Evolutionary conservation across 108 stramenopile species (phyloP), one percentile per base, ranked within the genome.

Genomic region (Skeletonema costatum): DNA sequence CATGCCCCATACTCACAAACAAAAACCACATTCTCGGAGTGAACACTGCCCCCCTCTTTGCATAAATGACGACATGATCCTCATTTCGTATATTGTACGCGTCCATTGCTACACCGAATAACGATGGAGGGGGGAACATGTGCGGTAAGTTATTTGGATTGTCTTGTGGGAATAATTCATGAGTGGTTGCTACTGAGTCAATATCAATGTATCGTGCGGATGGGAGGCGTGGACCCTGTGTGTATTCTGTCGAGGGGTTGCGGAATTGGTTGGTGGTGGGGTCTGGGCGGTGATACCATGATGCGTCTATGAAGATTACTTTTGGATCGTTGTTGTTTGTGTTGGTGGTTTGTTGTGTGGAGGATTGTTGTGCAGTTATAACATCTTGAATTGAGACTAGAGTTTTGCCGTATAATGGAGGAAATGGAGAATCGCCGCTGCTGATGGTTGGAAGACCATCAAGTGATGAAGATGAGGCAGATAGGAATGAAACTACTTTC

Each of bases 51-150:
- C 88, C 66, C 71, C 67, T 32, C 66, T 39, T 85, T 29, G 88
- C 93, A 62, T 94, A 94, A 13, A 94, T 74, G 38, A 94, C 80
- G 0, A 94, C 21, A 68, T 89, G 85, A 80, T 89, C 87, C 16
- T 66, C 60, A 32, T 82, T 84, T 10, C 38, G 25, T 35, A 89
- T 81, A 25, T 75, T 70, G 76, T 88, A 82, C 50, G 85, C 87
- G 88, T 94, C 90, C 93, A 94, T 94, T 58, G 82, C 85, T 14
- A 89, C 75, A 29, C 65, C 72, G 51, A 90, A 92, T 7, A 94
- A 50, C 17, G 69, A 13, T 42, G 73, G 58, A 2, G 84, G 59
- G n/a, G 93, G 93, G 86, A 92, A 90, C 93, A 94, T 94, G 78
- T 94, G 93, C 3, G 83, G 85, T 31, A 90, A 73, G 19, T 77